Evolutionary conservation across 2,329 filamentous ascomycete species (phyloP).

Genomic region (Fusarium sp.): DNA sequence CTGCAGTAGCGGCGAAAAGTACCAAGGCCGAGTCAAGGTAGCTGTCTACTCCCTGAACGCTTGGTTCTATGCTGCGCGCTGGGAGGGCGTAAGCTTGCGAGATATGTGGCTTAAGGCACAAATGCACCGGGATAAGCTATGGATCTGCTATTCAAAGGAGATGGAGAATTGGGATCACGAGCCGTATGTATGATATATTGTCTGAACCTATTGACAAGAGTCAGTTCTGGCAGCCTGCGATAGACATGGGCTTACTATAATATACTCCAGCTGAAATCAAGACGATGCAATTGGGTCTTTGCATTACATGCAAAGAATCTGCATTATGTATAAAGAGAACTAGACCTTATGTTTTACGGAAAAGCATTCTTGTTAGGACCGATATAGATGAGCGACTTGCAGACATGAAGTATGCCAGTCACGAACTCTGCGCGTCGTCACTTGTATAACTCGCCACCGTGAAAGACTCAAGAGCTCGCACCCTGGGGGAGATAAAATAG

Average conservation of each 20-base stretch:
- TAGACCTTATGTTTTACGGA: no score
- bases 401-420: no score
- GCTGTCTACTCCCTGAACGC: neutral
- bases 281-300: no score
- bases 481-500: no score
- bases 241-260: no score
- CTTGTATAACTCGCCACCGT: no score
- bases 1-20: neutral
- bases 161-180: neutral
- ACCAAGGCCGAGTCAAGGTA: neutral
- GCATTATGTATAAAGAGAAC: no score
- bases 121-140: neutral
- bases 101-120: neutral
- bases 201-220: accelerated
- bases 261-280: no score
- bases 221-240: no score
- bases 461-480: no score
- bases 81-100: neutral
- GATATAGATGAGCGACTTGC: neutral
- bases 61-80: neutral
- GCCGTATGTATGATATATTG: neutral
- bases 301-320: no score
- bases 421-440: no score
- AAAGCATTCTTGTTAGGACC: neutral
- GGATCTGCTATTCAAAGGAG: neutral